Conservation (phyloP, 1,284 basidiomycete species). For the Apiotrichum sp. region DNA sequence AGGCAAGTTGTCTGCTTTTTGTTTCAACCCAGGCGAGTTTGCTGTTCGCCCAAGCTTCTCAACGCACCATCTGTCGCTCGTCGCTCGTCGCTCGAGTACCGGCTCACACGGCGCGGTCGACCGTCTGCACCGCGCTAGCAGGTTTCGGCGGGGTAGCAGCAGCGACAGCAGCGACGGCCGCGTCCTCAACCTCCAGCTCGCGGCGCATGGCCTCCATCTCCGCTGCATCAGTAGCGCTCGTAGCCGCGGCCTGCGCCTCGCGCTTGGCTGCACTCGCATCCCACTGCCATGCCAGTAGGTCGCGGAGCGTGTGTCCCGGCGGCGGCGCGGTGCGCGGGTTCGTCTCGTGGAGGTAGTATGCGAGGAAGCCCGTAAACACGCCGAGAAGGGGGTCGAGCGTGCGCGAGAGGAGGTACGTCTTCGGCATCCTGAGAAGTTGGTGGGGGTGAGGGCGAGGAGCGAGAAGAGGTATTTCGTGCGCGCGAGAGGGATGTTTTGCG, state of each 20-base stretch:
- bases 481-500: too few relatives aligned
- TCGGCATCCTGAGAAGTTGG: conserved; percentile 25
- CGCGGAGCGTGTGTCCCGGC: conserved; percentile 58
- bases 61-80: too few relatives aligned
- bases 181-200: conserved; percentile 32
- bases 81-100: too few relatives aligned
- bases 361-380: conserved; percentile 69
- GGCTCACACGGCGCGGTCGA: background rate
- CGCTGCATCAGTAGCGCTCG: conserved; percentile 13
- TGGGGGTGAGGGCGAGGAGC: background rate
- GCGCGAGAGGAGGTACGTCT: conserved; percentile 42
- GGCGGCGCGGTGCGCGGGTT: conserved; percentile 70
- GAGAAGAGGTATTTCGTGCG: background rate
- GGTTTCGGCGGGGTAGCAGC: background rate
- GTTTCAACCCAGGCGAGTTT: too few relatives aligned
- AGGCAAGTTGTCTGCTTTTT: too few relatives aligned
- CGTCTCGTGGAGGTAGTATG: conserved; percentile 75
- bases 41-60: too few relatives aligned
- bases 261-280: conserved; percentile 28
- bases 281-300: conserved; percentile 67
- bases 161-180: background rate
- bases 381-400: conserved; percentile 67
- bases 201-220: conserved; percentile 40
- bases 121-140: background rate
- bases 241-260: conserved; percentile 19